Conservation (phyloP, 2,329 filamentous ascomycete species). For the Epichloe gansuensis region DNA sequence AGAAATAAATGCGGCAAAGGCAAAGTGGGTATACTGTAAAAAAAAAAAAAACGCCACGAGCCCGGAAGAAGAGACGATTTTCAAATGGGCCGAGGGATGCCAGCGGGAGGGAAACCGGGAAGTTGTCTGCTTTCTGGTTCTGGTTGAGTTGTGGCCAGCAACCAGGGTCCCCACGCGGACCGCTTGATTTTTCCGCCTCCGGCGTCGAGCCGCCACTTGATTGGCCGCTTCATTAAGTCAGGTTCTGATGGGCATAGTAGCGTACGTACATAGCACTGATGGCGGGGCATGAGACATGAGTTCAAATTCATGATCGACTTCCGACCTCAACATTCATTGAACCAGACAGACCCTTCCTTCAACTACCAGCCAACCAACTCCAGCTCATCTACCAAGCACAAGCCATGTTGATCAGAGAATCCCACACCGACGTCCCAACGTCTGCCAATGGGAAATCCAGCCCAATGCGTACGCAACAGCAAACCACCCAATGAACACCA, state of each 20-base stretch:
- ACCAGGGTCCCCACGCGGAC: neutral
- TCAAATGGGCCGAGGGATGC: constrained; percentile 2
- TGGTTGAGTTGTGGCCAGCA: neutral
- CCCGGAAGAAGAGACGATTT: neutral
- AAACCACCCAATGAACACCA: neutral
- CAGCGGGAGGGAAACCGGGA: neutral
- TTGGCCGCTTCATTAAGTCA: neutral
- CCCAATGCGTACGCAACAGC: constrained; percentile 34
- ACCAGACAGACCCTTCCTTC: no score
- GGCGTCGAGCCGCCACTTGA: neutral
- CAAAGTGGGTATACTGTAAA: neutral
- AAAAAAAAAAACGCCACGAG: neutral
- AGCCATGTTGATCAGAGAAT: constrained; percentile 40
- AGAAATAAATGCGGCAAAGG: neutral
- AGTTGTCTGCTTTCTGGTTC: no score
- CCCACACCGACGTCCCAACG: constrained; percentile 36
- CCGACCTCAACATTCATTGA: no score
- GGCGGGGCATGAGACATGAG: neutral
- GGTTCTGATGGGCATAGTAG: no score
- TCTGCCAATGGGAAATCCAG: constrained; percentile 41
- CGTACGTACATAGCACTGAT: neutral
- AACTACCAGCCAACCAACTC: neutral
- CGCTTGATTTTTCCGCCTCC: constrained; percentile 5
- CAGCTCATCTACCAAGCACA: neutral
- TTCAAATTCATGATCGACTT: no score